Evolutionary conservation across 2,329 filamentous ascomycete genomes (phyloP).

Genomic region (Elsinoe batatas): DNA sequence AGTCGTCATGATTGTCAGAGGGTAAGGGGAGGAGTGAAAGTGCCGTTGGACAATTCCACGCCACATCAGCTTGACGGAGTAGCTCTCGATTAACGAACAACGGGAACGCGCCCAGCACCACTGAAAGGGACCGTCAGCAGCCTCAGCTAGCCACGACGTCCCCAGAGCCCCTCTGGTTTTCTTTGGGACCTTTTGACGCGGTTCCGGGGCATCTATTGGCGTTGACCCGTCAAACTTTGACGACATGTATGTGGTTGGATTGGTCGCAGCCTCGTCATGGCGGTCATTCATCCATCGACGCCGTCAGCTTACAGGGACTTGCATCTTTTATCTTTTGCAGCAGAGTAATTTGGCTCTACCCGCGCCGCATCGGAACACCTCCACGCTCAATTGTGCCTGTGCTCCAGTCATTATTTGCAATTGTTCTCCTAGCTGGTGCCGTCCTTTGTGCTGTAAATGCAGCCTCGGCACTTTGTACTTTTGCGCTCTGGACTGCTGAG

Average conservation of each 20-base stretch:
- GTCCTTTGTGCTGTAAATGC: neutral
- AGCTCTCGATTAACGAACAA: neutral
- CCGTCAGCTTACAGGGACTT: neutral
- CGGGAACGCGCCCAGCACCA: neutral
- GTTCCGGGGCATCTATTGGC: neutral
- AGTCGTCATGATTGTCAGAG: neutral
- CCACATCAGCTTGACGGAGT: neutral
- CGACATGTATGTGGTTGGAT: neutral
- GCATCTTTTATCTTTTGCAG: neutral
- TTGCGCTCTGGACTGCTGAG: neutral
- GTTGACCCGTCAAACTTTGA: neutral
- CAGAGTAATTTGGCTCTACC: neutral
- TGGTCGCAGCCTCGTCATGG: neutral
- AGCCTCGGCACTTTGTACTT: neutral
- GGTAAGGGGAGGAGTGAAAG: conserved; percentile 1
- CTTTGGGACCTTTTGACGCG: neutral
- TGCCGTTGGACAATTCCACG: neutral
- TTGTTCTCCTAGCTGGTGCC: neutral
- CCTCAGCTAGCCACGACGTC: neutral
- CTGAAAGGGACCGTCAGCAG: neutral
- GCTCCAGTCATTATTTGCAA: neutral
- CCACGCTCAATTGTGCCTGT: neutral
- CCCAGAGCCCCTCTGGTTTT: neutral
- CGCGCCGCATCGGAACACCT: neutral
- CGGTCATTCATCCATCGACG: neutral